Evolutionary conservation across 1,284 basidiomycete species (phyloP).

Genomic region (Malassezia japonica): DNA sequence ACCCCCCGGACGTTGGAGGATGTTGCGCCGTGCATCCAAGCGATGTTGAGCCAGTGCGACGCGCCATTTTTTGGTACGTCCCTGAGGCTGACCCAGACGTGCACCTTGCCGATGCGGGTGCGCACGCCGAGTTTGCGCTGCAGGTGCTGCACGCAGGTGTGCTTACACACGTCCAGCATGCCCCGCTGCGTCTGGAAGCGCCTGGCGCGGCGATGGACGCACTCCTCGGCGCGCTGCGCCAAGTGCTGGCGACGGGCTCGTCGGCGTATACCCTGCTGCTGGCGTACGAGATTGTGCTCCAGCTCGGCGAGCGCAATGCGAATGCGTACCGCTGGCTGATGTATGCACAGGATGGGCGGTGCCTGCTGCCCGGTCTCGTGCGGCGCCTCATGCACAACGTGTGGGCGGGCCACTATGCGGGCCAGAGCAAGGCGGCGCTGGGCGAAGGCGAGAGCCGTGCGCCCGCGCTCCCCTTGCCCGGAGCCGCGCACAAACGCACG

Average conservation of each 20-base stretch:
- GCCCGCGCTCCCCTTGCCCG: conserved; percentile 12
- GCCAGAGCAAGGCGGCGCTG: conserved; percentile 3
- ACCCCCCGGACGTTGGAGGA: background rate
- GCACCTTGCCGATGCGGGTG: background rate
- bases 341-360: background rate
- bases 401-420: conserved; percentile 45
- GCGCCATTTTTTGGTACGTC: conserved; percentile 1
- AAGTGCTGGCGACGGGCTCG: background rate
- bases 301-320: conserved; percentile 55
- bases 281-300: conserved; percentile 64
- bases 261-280: conserved; percentile 56
- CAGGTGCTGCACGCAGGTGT: background rate
- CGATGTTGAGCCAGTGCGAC: background rate
- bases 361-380: conserved; percentile 23
- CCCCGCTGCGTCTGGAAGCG: background rate
- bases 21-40: background rate
- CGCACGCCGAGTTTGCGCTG: background rate
- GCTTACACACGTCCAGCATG: background rate
- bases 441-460: background rate
- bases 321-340: conserved; percentile 16
- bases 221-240: conserved; percentile 2
- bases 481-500: conserved; percentile 15
- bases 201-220: background rate
- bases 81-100: background rate
- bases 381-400: conserved; percentile 42